Conservation (phyloP, 371 early-diverging fungal genomes). For the Syncephalastrum racemosum region DNA sequence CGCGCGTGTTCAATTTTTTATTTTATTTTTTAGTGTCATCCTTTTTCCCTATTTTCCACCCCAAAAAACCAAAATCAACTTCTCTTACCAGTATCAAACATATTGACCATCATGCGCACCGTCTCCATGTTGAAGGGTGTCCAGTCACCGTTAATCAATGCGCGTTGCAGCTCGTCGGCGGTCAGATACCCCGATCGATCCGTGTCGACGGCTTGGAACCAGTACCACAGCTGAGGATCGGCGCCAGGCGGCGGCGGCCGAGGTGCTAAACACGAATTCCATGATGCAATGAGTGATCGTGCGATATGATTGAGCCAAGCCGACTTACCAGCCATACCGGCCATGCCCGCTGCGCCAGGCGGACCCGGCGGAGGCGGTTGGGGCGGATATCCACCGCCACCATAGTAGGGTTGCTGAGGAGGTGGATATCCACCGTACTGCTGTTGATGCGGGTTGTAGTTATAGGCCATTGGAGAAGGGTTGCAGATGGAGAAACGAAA, state of each 20-base stretch:
- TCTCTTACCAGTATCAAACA: slow-evolving; percentile 68
- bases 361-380: slow-evolving; percentile 8
- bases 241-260: slow-evolving; percentile 39
- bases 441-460: slow-evolving; percentile 7
- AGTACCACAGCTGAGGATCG: slow-evolving; percentile 57
- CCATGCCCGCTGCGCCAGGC: slow-evolving; percentile 10
- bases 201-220: slow-evolving; percentile 79
- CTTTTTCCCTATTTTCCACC: neutral
- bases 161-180: slow-evolving; percentile 57
- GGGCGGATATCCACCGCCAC: slow-evolving; percentile 15
- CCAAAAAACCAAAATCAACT: too few relatives aligned
- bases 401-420: slow-evolving; percentile 9
- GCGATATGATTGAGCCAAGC: slow-evolving; percentile 1
- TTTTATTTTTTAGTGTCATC: neutral
- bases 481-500: slow-evolving; percentile 2
- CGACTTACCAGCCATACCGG: slow-evolving; percentile 9
- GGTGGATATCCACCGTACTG: slow-evolving; percentile 13
- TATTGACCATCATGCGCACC: slow-evolving; percentile 61
- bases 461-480: slow-evolving; percentile 17
- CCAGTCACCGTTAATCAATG: slow-evolving; percentile 68
- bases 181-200: slow-evolving; percentile 48
- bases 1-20: neutral
- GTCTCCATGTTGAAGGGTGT: slow-evolving; percentile 64
- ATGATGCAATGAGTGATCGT: neutral
- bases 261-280: slow-evolving; percentile 2